Percentiles rank a stretch among this genome's conserved stretches.
phyloP scores from a whole-genome alignment of 1,284 basidiomycete genomes.

The Ceratobasidium sp. region DNA sequence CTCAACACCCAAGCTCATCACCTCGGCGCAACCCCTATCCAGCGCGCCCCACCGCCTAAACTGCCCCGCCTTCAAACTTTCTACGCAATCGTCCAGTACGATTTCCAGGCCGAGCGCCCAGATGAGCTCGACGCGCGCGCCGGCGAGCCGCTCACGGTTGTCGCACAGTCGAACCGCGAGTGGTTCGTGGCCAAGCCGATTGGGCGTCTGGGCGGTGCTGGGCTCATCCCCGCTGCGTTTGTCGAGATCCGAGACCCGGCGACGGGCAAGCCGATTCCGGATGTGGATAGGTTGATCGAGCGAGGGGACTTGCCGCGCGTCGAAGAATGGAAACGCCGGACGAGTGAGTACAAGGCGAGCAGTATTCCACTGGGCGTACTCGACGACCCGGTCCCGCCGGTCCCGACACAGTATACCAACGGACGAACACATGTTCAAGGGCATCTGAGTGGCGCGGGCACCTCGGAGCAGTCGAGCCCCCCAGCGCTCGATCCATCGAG shows the following conservation, averaged over 20 bases:
- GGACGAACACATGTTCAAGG: conserved; percentile 27
- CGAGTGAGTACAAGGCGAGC: conserved; percentile 95
- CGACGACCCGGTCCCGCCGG: conserved; percentile 63
- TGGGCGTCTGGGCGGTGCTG: conserved; percentile 91
- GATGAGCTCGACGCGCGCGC: conserved; percentile 96
- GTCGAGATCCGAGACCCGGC: conserved; percentile 94
- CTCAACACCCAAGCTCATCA: conserved; percentile 47
- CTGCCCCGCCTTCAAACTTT: conserved; percentile 69
- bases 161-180: conserved; percentile 89
- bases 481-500: conserved; percentile 50
- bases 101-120: conserved; percentile 92
- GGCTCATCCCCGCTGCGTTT: conserved; percentile 95
- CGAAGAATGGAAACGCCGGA: conserved; percentile 97
- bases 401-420: conserved; percentile 56
- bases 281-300: conserved; percentile 81
- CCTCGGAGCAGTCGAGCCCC: conserved; percentile 52
- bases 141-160: conserved; percentile 92
- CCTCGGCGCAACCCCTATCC: conserved; percentile 41
- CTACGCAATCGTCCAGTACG: conserved; percentile 95
- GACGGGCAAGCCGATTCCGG: conserved; percentile 74
- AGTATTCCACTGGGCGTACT: conserved; percentile 94
- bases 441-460: conserved; percentile 52
- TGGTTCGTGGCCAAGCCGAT: conserved; percentile 96
- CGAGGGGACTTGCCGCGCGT: conserved; percentile 89
- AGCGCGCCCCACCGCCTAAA: conserved; percentile 45